Evolutionary conservation across 2,329 filamentous ascomycete genomes (phyloP).

Genomic region (Microcera coccophila): DNA sequence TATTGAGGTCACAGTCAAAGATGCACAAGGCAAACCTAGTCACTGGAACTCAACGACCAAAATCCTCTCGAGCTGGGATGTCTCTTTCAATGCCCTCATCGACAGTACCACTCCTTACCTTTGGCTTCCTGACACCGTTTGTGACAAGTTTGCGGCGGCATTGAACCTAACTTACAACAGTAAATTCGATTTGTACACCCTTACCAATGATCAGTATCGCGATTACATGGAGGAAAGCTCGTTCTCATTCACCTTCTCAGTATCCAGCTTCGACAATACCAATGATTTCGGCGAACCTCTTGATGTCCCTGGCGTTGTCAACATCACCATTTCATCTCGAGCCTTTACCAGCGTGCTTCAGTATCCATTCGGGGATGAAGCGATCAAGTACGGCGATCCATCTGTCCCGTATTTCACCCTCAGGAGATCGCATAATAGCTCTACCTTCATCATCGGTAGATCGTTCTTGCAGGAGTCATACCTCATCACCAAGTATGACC

Average conservation of each 20-base stretch:
- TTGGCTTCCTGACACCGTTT: conserved; percentile 58
- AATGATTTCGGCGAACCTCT: conserved; percentile 50
- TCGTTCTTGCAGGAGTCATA: conserved; percentile 69
- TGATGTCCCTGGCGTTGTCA: conserved; percentile 48
- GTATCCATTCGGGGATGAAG: conserved; percentile 45
- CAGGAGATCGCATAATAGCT: conserved; percentile 49
- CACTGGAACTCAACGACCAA: conserved; percentile 39
- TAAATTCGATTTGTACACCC: conserved; percentile 60
- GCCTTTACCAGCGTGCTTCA: conserved; percentile 49
- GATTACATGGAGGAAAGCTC: conserved; percentile 42
- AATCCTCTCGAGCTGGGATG: conserved; percentile 43
- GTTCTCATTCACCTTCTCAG: conserved; percentile 53
- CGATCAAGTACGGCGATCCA: conserved; percentile 42
- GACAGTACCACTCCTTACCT: conserved; percentile 63
- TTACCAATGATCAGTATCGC: conserved; percentile 54
- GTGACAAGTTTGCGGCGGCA: conserved; percentile 59
- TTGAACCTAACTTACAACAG: conserved; percentile 64
- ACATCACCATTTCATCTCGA: conserved; percentile 51
- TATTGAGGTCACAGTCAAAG: conserved; percentile 41
- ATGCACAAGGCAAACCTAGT: conserved; percentile 24
- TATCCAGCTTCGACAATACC: conserved; percentile 53
- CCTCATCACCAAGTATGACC: conserved; percentile 54
- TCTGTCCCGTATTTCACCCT: conserved; percentile 63
- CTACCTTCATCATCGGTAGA: conserved; percentile 60
- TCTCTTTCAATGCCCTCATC: conserved; percentile 51